Conservation (phyloP, 1,284 basidiomycete genomes). For the Tylopilus orsonianus region DNA sequence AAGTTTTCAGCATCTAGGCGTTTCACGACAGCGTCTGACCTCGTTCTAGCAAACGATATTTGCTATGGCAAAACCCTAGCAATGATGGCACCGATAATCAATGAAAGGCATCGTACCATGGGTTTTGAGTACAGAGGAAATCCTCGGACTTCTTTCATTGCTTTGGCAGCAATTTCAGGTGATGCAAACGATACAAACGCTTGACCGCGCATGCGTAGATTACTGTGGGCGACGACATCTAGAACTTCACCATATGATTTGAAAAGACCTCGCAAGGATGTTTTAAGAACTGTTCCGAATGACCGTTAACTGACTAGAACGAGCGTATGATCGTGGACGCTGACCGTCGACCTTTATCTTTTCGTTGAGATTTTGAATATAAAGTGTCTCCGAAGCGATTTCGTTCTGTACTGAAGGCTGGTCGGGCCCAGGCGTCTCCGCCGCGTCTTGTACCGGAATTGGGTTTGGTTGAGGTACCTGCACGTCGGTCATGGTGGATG, state of each 20-base stretch:
- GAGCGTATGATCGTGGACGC: constrained; percentile 20
- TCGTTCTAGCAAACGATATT: constrained; percentile 88
- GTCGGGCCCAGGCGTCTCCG: constrained; percentile 29
- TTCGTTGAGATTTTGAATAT: constrained; percentile 97
- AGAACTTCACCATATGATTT: constrained; percentile 91
- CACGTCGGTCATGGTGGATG: constrained; percentile 33
- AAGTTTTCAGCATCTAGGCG: constrained; percentile 63
- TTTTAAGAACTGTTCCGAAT: constrained; percentile 69
- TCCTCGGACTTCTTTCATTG: constrained; percentile 87
- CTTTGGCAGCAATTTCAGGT: constrained; percentile 80
- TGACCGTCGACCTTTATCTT: constrained; percentile 86
- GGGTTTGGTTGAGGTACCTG: constrained; percentile 29
- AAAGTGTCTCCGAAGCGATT: constrained; percentile 80
- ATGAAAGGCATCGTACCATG: constrained; percentile 60
- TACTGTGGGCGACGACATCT: constrained; percentile 90
- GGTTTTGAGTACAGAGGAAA: constrained; percentile 97
- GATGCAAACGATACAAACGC: constrained; percentile 93
- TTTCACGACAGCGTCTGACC: constrained; percentile 88
- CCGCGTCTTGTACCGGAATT: constrained; percentile 40
- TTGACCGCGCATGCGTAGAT: constrained; percentile 96
- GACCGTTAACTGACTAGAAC: constrained; percentile 10
- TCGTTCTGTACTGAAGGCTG: constrained; percentile 43
- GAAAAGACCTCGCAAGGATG: constrained; percentile 87
- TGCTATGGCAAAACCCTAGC: constrained; percentile 52
- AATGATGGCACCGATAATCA: neutral